Conservation (phyloP, 108 stramenopile genomes). For the Bacterosira constricta region DNA sequence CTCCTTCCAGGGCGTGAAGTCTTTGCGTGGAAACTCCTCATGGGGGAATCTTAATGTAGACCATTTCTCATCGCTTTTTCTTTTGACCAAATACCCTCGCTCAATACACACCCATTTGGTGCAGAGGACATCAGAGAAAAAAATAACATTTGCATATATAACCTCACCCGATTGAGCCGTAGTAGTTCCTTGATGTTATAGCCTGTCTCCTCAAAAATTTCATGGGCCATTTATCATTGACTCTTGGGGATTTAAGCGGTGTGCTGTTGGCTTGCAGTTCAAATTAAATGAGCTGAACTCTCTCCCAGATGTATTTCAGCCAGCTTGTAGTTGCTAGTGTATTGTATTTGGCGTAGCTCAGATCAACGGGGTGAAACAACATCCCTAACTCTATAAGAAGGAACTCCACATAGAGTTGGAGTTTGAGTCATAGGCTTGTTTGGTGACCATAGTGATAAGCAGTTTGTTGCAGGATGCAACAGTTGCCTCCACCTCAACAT, state of each 20-base stretch:
- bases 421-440: neutral
- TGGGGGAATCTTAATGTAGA: neutral
- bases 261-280: neutral
- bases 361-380: neutral
- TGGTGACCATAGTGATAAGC: constrained; percentile 12
- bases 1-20: neutral
- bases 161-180: constrained; percentile 3
- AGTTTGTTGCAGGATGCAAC: constrained; percentile 1
- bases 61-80: neutral
- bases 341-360: neutral
- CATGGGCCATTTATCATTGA: constrained; percentile 16
- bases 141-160: constrained; percentile 1
- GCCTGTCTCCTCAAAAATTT: neutral
- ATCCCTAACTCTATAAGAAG: constrained; percentile 5
- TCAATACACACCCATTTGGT: neutral
- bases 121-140: constrained; percentile 4
- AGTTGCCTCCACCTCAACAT: too few species aligned
- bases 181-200: neutral
- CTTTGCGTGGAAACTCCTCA: neutral
- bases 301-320: constrained; percentile 15
- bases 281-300: neutral
- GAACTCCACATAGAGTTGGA: neutral
- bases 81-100: neutral
- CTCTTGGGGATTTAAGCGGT: neutral
- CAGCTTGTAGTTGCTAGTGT: neutral